Conservation (phyloP, 169 alveolate species). For the Eimeria nieschulzi region DNA sequence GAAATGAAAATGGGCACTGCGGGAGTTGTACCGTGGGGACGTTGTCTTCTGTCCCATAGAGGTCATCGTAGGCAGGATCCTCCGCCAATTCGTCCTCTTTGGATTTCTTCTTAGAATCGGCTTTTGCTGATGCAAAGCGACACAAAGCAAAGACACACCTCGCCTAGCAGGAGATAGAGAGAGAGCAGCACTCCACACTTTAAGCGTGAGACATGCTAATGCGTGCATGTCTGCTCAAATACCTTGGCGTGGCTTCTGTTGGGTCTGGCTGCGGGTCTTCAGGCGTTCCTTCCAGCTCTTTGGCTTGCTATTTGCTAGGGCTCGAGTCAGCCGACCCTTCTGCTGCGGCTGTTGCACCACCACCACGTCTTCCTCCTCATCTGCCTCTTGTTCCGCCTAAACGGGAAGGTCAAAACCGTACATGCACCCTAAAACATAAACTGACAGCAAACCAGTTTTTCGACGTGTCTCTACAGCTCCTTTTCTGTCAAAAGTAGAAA, state of each 20-base stretch:
- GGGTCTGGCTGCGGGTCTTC: conserved; percentile 9
- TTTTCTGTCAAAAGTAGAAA: no score
- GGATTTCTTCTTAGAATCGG: background rate
- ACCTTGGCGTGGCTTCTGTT: background rate
- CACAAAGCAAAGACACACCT: background rate
- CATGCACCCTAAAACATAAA: no score
- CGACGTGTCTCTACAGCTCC: no score
- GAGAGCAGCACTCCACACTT: no score
- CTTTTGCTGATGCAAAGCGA: background rate
- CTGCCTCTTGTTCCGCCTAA: background rate
- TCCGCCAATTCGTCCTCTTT: background rate
- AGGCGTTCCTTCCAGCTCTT: conserved; percentile 8
- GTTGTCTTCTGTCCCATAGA: background rate
- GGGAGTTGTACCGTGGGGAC: background rate
- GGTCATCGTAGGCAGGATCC: conserved; percentile 13
- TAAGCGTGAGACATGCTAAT: no score
- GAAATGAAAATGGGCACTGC: background rate
- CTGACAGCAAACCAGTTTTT: no score
- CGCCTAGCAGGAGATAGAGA: no score
- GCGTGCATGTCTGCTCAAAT: no score
- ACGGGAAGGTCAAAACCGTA: background rate
- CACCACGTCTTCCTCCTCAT: conserved; percentile 50
- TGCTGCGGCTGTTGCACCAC: conserved; percentile 40
- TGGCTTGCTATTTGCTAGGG: background rate
- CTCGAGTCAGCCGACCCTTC: background rate